Conservation (phyloP, 352 stramenopile genomes). For the Globisporangium iwayamae region DNA sequence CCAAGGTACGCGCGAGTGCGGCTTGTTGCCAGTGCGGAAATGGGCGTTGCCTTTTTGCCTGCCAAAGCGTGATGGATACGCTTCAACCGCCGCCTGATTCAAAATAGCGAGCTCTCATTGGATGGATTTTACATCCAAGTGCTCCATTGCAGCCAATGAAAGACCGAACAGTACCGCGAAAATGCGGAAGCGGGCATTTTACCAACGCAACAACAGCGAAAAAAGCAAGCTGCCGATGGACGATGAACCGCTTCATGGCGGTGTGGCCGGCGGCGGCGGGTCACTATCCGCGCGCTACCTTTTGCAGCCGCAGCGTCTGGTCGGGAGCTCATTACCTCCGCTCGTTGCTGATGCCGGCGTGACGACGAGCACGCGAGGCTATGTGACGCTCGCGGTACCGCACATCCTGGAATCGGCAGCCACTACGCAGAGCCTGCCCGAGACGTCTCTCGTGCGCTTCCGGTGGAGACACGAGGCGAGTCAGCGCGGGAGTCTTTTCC, state of each 20-base stretch:
- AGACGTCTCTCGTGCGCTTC: conserved; percentile 14
- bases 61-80: conserved; percentile 8
- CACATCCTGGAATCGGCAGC: conserved; percentile 16
- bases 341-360: neutral
- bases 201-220: neutral
- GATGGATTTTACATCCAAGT: neutral
- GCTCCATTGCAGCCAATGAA: conserved; percentile 2
- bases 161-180: neutral
- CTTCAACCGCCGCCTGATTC: conserved; percentile 14
- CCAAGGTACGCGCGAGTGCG: neutral
- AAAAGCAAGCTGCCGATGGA: neutral
- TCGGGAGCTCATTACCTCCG: conserved; percentile 14
- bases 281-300: conserved; percentile 12
- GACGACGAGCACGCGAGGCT: neutral
- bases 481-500: conserved; percentile 15
- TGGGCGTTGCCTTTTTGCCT: neutral
- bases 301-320: conserved; percentile 12
- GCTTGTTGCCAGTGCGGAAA: neutral
- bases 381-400: conserved; percentile 13
- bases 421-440: conserved; percentile 9
- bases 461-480: conserved; percentile 8
- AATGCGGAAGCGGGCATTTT: conserved; percentile 6
- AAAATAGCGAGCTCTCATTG: conserved; percentile 1
- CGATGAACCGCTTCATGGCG: neutral
- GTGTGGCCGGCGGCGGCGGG: neutral